Percentiles rank a stretch among this genome's conserved stretches.
Conservation (phyloP, 768 basidiomycete genomes). For the Lactifluus subvellereus region DNA sequence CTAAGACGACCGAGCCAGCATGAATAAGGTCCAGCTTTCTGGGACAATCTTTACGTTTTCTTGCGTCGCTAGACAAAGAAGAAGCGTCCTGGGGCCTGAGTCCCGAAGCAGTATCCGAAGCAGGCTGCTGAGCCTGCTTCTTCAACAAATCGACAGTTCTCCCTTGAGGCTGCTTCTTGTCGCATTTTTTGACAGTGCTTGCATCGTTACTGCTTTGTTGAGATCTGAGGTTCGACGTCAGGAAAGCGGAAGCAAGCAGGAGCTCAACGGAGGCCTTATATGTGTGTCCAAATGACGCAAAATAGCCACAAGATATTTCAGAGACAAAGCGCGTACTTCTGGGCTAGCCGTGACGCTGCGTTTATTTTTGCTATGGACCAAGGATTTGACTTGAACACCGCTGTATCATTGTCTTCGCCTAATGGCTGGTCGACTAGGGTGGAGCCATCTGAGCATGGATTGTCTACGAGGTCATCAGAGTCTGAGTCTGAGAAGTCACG, state of each 20-base stretch:
- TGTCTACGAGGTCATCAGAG: conserved; percentile 18
- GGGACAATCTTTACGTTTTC: background rate
- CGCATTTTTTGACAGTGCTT: background rate
- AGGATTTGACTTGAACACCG: conserved; percentile 66
- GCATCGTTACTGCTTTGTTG: background rate
- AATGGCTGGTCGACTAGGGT: conserved; percentile 29
- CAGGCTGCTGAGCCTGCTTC: conserved; percentile 33
- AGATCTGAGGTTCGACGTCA: conserved; percentile 1
- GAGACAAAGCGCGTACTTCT: conserved; percentile 13
- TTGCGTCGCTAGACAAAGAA: background rate
- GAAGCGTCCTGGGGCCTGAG: conserved; percentile 7
- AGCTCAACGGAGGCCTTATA: conserved; percentile 1
- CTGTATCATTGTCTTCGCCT: conserved; percentile 46
- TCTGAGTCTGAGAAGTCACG: conserved; percentile 26
- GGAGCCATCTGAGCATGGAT: conserved; percentile 14
- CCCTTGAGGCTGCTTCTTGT: conserved; percentile 27
- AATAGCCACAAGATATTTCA: background rate
- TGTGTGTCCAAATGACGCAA: background rate
- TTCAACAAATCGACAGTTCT: conserved; percentile 44
- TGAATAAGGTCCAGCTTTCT: background rate
- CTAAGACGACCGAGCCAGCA: background rate
- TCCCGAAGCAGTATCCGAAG: conserved; percentile 3
- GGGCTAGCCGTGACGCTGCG: conserved; percentile 46
- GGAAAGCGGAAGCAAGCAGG: background rate
- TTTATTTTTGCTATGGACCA: conserved; percentile 80